These are phyloP conservation scores for Madurella mycetomatis DNA, from an alignment of 2,329 filamentous ascomycete species.

Conservation along the genomic window DNA sequence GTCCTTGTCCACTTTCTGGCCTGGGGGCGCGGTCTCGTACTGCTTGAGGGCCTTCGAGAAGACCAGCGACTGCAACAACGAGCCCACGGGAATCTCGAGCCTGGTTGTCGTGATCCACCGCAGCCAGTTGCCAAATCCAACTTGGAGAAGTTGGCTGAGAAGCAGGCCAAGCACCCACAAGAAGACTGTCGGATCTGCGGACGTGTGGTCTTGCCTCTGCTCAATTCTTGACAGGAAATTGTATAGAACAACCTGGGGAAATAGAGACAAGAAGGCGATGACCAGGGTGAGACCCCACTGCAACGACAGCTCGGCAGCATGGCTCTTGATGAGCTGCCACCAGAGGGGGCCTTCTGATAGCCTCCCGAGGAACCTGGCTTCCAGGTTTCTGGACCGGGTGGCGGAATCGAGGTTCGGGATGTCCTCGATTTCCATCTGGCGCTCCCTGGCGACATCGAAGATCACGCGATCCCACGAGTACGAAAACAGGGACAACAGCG, in stretches of 20 bases:
- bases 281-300: slow-evolving; percentile 33
- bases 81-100: slow-evolving; percentile 31
- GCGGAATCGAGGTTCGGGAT: slow-evolving; percentile 31
- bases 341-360: slow-evolving; percentile 27
- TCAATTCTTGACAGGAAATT: slow-evolving; percentile 34
- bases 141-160: slow-evolving; percentile 30
- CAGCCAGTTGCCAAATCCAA: slow-evolving; percentile 29
- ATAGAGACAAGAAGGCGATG: slow-evolving; percentile 29
- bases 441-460: slow-evolving; percentile 29
- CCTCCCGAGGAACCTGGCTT: slow-evolving; percentile 21
- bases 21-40: slow-evolving; percentile 30
- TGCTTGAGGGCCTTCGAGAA: slow-evolving; percentile 35
- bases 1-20: slow-evolving; percentile 16
- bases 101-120: slow-evolving; percentile 33
- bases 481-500: slow-evolving; percentile 27
- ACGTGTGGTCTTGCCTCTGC: slow-evolving; percentile 14
- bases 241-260: slow-evolving; percentile 34
- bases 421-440: slow-evolving; percentile 31
- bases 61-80: slow-evolving; percentile 33
- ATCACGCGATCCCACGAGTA: slow-evolving; percentile 33
- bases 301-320: slow-evolving; percentile 26
- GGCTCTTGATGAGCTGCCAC: slow-evolving; percentile 31
- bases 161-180: slow-evolving; percentile 32
- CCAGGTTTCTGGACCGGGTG: slow-evolving; percentile 29
- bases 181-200: slow-evolving; percentile 27